These are phyloP conservation scores for Chimonanthus praecox DNA, from an alignment of 164 flowering plant species.

Conservation along the genomic window DNA sequence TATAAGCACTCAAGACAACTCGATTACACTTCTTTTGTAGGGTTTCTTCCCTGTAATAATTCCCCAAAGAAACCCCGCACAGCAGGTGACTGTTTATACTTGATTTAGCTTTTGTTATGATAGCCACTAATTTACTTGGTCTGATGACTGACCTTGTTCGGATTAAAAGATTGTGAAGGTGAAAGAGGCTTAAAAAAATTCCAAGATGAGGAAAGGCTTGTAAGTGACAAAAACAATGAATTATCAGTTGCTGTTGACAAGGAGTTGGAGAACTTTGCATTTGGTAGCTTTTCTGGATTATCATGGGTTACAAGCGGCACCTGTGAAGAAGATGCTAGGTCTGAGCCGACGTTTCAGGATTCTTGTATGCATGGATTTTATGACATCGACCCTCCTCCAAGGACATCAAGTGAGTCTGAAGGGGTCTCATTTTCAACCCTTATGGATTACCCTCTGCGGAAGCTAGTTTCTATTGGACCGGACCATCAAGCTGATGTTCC, in stretches of 20 bases:
- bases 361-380: neutral
- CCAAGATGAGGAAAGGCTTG: slow-evolving; percentile 7
- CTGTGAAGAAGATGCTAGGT: slow-evolving; percentile 1
- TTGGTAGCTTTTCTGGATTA: neutral
- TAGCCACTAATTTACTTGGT: neutral
- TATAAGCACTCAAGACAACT: slow-evolving; percentile 32
- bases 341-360: slow-evolving; percentile 3
- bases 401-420: slow-evolving; percentile 13
- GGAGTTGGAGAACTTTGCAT: neutral
- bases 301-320: slow-evolving; percentile 3
- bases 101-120: neutral
- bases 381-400: slow-evolving; percentile 3
- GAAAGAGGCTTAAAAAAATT: slow-evolving; percentile 14
- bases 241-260: neutral
- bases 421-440: slow-evolving; percentile 21
- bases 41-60: slow-evolving; percentile 11
- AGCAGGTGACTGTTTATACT: slow-evolving; percentile 23
- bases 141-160: slow-evolving; percentile 8
- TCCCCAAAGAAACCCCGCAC: slow-evolving; percentile 7
- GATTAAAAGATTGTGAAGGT: slow-evolving; percentile 18
- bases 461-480: slow-evolving; percentile 36
- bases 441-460: slow-evolving; percentile 26
- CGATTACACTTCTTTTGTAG: slow-evolving; percentile 21
- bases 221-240: slow-evolving; percentile 10
- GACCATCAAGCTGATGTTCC: slow-evolving; percentile 49